Evolutionary conservation across 2,329 filamentous ascomycete genomes (phyloP).

Genomic region (Hymenoscyphus salicellus): DNA sequence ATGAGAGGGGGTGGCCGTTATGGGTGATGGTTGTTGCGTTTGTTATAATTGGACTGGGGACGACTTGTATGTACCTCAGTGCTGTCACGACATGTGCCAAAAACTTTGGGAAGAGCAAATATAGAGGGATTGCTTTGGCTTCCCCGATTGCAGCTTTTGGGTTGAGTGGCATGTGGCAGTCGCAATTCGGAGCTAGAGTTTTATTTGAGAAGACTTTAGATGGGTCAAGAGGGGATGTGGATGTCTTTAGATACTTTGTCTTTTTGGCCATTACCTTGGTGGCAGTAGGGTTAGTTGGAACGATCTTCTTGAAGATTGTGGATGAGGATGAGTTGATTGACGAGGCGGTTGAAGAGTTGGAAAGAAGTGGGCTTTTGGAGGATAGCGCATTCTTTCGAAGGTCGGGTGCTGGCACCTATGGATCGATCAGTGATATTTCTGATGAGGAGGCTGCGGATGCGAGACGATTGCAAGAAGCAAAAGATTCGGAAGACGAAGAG

Average conservation of each 20-base stretch:
- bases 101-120: slow-evolving; percentile 88
- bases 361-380: slow-evolving; percentile 78
- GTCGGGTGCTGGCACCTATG: slow-evolving; percentile 57
- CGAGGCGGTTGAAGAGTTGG: slow-evolving; percentile 84
- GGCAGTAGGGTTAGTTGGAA: slow-evolving; percentile 68
- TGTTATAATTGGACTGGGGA: slow-evolving; percentile 75
- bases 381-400: slow-evolving; percentile 70
- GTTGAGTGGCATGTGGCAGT: slow-evolving; percentile 92
- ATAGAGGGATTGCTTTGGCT: slow-evolving; percentile 84
- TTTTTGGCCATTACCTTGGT: slow-evolving; percentile 75
- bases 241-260: slow-evolving; percentile 83
- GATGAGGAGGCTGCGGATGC: slow-evolving; percentile 46
- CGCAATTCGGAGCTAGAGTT: slow-evolving; percentile 76
- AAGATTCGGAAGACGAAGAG: slow-evolving; percentile 43
- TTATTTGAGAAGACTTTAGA: slow-evolving; percentile 67
- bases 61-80: slow-evolving; percentile 83
- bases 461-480: slow-evolving; percentile 22
- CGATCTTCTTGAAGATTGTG: slow-evolving; percentile 72
- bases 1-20: slow-evolving; percentile 62
- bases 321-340: slow-evolving; percentile 86
- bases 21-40: slow-evolving; percentile 83
- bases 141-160: slow-evolving; percentile 91
- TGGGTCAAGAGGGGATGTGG: slow-evolving; percentile 60
- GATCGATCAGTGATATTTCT: slow-evolving; percentile 47
- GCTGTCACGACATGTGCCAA: slow-evolving; percentile 96